Percentiles rank a stretch among this genome's conserved stretches.
These are phyloP conservation scores for Rostrohypoxylon terebratum DNA, from an alignment of 495 filamentous ascomycete genomes.

Conservation along the genomic window DNA sequence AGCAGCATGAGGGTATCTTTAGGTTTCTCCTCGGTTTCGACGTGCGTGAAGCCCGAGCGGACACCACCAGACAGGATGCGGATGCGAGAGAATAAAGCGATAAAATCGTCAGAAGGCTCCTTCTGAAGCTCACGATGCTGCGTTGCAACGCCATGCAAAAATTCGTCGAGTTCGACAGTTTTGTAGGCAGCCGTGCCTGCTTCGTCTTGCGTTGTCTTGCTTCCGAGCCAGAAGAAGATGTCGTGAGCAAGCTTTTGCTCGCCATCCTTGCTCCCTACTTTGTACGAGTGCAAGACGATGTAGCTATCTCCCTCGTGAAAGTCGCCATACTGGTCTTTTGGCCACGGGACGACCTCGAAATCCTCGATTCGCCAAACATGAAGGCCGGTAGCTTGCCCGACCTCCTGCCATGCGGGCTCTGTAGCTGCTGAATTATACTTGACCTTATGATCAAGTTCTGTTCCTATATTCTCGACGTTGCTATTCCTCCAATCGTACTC, in stretches of 20 bases:
- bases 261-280: slow-evolving; percentile 56
- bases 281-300: slow-evolving; percentile 68
- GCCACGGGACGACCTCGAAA: slow-evolving; percentile 70
- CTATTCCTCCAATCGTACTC: slow-evolving; percentile 72
- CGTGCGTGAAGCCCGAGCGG: slow-evolving; percentile 68
- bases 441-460: slow-evolving; percentile 69
- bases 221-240: slow-evolving; percentile 72
- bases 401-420: slow-evolving; percentile 72
- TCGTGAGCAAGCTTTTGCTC: slow-evolving; percentile 64
- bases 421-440: slow-evolving; percentile 70
- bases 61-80: slow-evolving; percentile 68
- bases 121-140: slow-evolving; percentile 70
- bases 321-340: slow-evolving; percentile 62
- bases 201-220: slow-evolving; percentile 70
- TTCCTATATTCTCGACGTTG: slow-evolving; percentile 71
- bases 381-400: slow-evolving; percentile 63
- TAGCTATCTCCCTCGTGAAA: slow-evolving; percentile 75
- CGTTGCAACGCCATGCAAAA: slow-evolving; percentile 66
- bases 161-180: slow-evolving; percentile 74
- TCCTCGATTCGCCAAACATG: slow-evolving; percentile 71
- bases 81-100: slow-evolving; percentile 66
- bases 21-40: slow-evolving; percentile 58
- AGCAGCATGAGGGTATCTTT: slow-evolving; percentile 63
- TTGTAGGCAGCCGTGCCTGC: slow-evolving; percentile 74
- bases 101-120: slow-evolving; percentile 67